These are phyloP conservation scores for Lyophyllum shimeji DNA, from an alignment of 768 basidiomycete species.

Conservation along the genomic window DNA sequence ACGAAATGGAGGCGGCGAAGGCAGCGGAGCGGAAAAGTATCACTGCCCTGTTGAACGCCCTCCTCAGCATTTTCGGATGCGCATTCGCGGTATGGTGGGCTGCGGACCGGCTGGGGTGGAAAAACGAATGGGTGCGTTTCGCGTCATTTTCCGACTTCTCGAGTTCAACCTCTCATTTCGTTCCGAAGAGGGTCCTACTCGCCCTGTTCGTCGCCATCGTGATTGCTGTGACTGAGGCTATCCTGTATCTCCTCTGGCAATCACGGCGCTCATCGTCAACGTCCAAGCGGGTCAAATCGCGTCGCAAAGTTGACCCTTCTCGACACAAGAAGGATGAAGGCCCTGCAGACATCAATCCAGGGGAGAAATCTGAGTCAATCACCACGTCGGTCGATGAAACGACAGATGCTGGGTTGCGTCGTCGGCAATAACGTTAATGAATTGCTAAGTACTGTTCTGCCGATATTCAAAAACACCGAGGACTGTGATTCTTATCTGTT, in stretches of 20 bases:
- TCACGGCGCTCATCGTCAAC: slow-evolving; percentile 37
- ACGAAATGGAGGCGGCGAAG: slow-evolving; percentile 44
- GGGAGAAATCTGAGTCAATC: slow-evolving; percentile 4
- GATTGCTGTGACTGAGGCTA: slow-evolving; percentile 70
- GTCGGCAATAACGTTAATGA: slow-evolving; percentile 24
- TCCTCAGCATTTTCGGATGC: slow-evolving; percentile 66
- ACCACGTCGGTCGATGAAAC: slow-evolving; percentile 12
- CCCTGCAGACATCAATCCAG: slow-evolving; percentile 4
- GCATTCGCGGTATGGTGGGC: slow-evolving; percentile 76
- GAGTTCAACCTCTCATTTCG: slow-evolving; percentile 5
- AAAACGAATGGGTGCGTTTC: slow-evolving; percentile 70
- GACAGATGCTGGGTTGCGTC: slow-evolving; percentile 25
- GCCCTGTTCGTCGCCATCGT: slow-evolving; percentile 58
- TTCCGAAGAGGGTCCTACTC: slow-evolving; percentile 54
- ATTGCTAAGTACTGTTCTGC: neutral
- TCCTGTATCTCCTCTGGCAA: slow-evolving; percentile 74
- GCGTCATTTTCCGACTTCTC: neutral
- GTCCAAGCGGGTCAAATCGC: slow-evolving; percentile 19
- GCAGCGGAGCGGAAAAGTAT: slow-evolving; percentile 64
- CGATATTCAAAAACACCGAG: neutral
- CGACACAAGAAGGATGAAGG: slow-evolving; percentile 39
- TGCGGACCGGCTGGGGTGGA: slow-evolving; percentile 61
- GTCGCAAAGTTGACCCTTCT: slow-evolving; percentile 12
- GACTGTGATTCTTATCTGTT: neutral
- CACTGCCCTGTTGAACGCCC: slow-evolving; percentile 66